These are phyloP conservation scores for Saccharum spontaneum DNA, from an alignment of 176 grass and related monocot species.

Conservation along the genomic window DNA sequence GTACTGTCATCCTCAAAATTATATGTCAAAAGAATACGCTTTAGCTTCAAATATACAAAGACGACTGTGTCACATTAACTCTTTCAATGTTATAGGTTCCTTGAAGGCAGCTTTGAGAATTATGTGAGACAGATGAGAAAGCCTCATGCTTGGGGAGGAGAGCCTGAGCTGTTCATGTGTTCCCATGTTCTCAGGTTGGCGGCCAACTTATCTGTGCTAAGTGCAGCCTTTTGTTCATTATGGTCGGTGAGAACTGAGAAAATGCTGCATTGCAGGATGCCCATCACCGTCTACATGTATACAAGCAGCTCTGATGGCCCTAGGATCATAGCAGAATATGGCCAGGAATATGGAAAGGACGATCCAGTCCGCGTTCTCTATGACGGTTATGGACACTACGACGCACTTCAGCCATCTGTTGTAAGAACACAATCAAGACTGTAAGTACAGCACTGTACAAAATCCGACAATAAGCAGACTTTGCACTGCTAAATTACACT, in stretches of 20 bases:
- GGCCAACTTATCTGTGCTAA: background rate
- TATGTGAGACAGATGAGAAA: slow-evolving; percentile 88
- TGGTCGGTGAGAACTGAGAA: background rate
- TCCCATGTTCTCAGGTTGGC: slow-evolving; percentile 84
- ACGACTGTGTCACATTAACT: background rate
- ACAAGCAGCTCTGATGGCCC: slow-evolving; percentile 53
- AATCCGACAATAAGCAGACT: slow-evolving; percentile 29
- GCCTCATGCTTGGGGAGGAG: slow-evolving; percentile 89
- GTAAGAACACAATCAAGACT: slow-evolving; percentile 61
- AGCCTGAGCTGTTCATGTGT: slow-evolving; percentile 92
- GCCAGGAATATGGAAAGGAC: slow-evolving; percentile 94
- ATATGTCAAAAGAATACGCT: background rate
- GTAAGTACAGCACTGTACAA: slow-evolving; percentile 35
- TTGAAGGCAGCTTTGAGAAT: slow-evolving; percentile 87
- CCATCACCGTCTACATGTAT: slow-evolving; percentile 87
- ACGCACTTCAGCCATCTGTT: slow-evolving; percentile 62
- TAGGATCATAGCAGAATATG: slow-evolving; percentile 90
- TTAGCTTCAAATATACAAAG: background rate
- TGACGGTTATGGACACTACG: slow-evolving; percentile 85
- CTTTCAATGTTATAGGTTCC: slow-evolving; percentile 62
- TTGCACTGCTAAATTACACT: background rate
- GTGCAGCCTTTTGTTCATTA: background rate
- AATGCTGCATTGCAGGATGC: slow-evolving; percentile 61
- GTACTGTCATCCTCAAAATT: background rate
- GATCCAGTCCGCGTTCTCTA: slow-evolving; percentile 80